Base-by-base conservation (phyloP, 768 basidiomycete genomes). In the Phlebiopsis gigantea region DNA sequence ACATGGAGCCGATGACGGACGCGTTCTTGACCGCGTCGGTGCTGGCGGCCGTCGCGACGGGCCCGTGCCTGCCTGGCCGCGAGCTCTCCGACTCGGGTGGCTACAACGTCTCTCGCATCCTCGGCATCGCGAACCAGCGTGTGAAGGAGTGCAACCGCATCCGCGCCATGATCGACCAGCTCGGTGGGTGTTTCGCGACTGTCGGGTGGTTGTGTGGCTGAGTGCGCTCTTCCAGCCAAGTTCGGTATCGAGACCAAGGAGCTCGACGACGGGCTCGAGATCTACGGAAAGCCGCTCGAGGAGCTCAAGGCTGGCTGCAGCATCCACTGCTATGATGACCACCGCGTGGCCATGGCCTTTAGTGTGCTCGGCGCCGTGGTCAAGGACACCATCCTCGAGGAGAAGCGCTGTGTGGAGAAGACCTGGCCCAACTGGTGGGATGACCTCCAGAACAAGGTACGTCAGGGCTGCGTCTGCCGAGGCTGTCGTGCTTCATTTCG, bases 361-460 rank as follows among this genome's bases (percentile, higher is more conserved):
- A 86, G 89, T 59, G 93, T 98, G 29, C 75, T 98, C 41, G 85
- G 87, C 19, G 79, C 87, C 4, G 80, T 92, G 3, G 72, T 93
- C 41, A 72, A 78, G 30, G 82, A 80, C n/a, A 89, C 90, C 2
- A 74, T 92, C 61, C 78, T 98, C 26, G 94, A 98, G 66, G 96
- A 98, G 75, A 96, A 96, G 72, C 79, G 95, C 53, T 98, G 97
- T 66, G 97, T 99, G 29, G 96, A 96, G 73, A 99, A 99, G 81
- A 99, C 96, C 0, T 99, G 96, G 96, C 97, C 97, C 0, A 95
- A 94, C 68, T 99, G 95, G 93, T 99, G 96, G 95, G 97, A 98
- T 67, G 97, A 98, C 70, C 77, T 99, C 24, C 83, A 91, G 68
- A 94, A 92, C 75, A 97, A 97, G 83, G 92, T 90, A 50, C 2